These are phyloP conservation scores for Garcia nutans DNA, from an alignment of 345 rosid genomes.

Conservation along the genomic window DNA sequence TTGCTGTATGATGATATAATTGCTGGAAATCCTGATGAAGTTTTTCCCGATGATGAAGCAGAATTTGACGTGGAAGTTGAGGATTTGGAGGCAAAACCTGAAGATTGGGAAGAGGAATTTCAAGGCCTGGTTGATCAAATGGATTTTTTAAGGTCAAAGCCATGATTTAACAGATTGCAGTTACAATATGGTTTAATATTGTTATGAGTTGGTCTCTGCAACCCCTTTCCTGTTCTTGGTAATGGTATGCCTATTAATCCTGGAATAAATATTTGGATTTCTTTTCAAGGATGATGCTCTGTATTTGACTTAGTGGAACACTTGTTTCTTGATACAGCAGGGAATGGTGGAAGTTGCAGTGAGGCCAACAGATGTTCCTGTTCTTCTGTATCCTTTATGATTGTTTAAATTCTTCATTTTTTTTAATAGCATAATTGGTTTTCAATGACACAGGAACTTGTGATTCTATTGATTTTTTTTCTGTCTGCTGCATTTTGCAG, in stretches of 20 bases:
- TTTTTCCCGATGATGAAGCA: conserved; percentile 25
- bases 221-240: conserved; percentile 25
- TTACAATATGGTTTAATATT: neutral
- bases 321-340: conserved; percentile 28
- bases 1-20: conserved; percentile 42
- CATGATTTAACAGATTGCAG: conserved; percentile 28
- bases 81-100: conserved; percentile 43
- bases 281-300: neutral
- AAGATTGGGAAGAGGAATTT: conserved; percentile 57
- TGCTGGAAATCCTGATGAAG: conserved; percentile 34
- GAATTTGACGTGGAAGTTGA: conserved; percentile 53
- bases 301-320: conserved; percentile 9
- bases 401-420: neutral
- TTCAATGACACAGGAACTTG: neutral
- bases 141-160: conserved; percentile 54
- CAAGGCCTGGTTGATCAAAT: conserved; percentile 68
- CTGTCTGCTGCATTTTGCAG: conserved; percentile 29
- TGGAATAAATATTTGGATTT: neutral
- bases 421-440: neutral
- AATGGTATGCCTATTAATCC: conserved; percentile 25
- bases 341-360: conserved; percentile 38
- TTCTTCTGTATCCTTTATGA: conserved; percentile 35
- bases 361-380: conserved; percentile 34
- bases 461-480: conserved; percentile 7
- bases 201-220: conserved; percentile 36